Conservation (phyloP, 192 early-diverging fungal genomes). For the Coemansia sp. region DNA sequence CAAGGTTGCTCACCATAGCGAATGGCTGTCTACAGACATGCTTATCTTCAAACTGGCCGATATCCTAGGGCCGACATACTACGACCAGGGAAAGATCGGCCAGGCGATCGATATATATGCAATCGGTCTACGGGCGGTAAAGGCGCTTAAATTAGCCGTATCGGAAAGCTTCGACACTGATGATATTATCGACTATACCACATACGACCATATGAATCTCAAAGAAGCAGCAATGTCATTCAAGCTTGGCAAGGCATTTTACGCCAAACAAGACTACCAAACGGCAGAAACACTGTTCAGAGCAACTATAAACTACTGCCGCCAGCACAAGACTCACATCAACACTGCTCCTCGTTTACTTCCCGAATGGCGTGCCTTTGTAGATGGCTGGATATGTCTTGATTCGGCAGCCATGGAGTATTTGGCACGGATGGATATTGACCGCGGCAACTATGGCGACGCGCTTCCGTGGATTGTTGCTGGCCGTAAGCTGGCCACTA, state of each 20-base stretch:
- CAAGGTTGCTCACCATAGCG: conserved; percentile 8
- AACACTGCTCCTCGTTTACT: conserved; percentile 27
- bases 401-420: conserved; percentile 35
- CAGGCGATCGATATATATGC: conserved; percentile 19
- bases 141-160: conserved; percentile 26
- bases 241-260: conserved; percentile 30
- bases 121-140: conserved; percentile 33
- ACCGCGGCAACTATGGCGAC: conserved; percentile 15
- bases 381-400: conserved; percentile 43
- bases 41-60: conserved; percentile 15
- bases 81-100: conserved; percentile 2
- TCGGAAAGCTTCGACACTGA: conserved; percentile 24
- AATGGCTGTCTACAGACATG: conserved; percentile 16
- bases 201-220: conserved; percentile 30
- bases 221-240: conserved; percentile 31
- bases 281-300: conserved; percentile 31
- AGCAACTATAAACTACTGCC: conserved; percentile 21
- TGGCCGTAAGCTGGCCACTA: conserved; percentile 18
- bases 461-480: conserved; percentile 35
- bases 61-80: conserved; percentile 18
- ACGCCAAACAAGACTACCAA: conserved; percentile 8
- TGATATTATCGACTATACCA: conserved; percentile 20
- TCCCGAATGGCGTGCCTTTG: conserved; percentile 21
- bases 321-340: conserved; percentile 35
- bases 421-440: conserved; percentile 28